phyloP scores from a whole-genome alignment of 2,329 filamentous ascomycete species.

The Hypoxylon sp. region DNA sequence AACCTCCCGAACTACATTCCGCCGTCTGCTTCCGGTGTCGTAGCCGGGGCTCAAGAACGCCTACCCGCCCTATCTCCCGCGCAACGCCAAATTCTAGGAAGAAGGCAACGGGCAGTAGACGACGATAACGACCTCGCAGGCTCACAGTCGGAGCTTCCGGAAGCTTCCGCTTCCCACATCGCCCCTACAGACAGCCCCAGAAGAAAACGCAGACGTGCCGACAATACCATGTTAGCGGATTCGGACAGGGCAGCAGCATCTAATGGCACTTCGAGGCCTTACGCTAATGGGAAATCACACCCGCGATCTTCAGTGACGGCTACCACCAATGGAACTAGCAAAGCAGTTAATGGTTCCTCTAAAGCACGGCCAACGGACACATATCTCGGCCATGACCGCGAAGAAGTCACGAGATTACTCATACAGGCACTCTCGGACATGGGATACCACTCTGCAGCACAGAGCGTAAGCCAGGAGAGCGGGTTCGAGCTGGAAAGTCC shows the following conservation, averaged over 20 bases:
- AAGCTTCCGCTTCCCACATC: conserved; percentile 45
- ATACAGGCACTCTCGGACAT: conserved; percentile 93
- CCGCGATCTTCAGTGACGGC: conserved; percentile 59
- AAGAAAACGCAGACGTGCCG: conserved; percentile 72
- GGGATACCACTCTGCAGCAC: conserved; percentile 85
- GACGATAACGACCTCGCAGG: conserved; percentile 54
- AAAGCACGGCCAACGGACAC: conserved; percentile 52
- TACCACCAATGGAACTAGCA: conserved; percentile 64
- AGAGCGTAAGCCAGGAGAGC: conserved; percentile 82
- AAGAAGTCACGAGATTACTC: conserved; percentile 92
- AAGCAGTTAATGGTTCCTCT: conserved; percentile 70
- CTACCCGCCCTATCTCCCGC: conserved; percentile 29
- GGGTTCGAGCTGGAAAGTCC: conserved; percentile 89
- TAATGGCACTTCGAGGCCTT: conserved; percentile 68
- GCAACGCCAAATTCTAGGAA: conserved; percentile 64
- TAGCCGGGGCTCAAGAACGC: conserved; percentile 26
- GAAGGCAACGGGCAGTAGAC: conserved; percentile 66
- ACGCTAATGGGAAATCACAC: conserved; percentile 70
- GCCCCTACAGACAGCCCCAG: conserved; percentile 54
- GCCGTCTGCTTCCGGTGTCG: conserved; percentile 39
- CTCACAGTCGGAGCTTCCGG: conserved; percentile 44
- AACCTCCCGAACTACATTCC: conserved; percentile 45
- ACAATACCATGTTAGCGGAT: conserved; percentile 74
- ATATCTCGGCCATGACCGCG: conserved; percentile 89
- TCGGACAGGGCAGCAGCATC: conserved; percentile 64